Percentiles rank a stretch among this genome's conserved stretches.
Evolutionary conservation across 495 filamentous ascomycete genomes (phyloP).

Genomic region (Tetracladium marchalianum): DNA sequence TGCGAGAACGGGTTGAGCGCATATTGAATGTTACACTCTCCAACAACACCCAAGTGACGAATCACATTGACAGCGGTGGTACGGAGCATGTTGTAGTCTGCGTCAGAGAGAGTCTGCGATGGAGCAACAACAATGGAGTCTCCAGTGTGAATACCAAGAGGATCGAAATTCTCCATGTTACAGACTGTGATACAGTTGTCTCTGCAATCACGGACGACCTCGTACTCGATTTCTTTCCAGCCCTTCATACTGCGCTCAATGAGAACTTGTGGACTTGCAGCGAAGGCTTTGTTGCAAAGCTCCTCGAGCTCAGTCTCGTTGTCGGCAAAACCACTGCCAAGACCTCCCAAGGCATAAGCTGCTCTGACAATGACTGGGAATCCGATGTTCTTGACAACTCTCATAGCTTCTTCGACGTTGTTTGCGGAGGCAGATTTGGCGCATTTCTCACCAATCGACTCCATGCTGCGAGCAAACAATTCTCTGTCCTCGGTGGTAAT

Average conservation of each 20-base stretch:
- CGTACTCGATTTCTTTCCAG: slow-evolving; percentile 99
- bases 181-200: slow-evolving; percentile 99
- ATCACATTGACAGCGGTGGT: slow-evolving; percentile 99
- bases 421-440: slow-evolving; percentile 91
- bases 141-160: slow-evolving; percentile 94
- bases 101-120: slow-evolving; percentile 91
- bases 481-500: slow-evolving; percentile 98
- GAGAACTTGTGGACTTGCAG: slow-evolving; percentile 89
- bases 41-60: slow-evolving; percentile 90
- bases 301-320: slow-evolving; percentile 78
- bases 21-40: slow-evolving; percentile 99
- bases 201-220: slow-evolving; percentile 89
- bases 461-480: slow-evolving; percentile 95
- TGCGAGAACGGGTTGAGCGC: slow-evolving; percentile 91
- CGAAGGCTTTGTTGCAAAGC: slow-evolving; percentile 90
- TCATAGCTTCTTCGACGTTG: slow-evolving; percentile 74
- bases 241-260: slow-evolving; percentile 99
- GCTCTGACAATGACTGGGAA: slow-evolving; percentile 97
- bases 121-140: slow-evolving; percentile 98
- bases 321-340: slow-evolving; percentile 92
- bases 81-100: slow-evolving; percentile 98
- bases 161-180: slow-evolving; percentile 99
- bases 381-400: slow-evolving; percentile 76
- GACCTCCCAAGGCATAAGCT: slow-evolving; percentile 89
- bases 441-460: slow-evolving; percentile 95